Evolutionary conservation across 768 basidiomycete species (phyloP).

Genomic region (Trametes coccinea): DNA sequence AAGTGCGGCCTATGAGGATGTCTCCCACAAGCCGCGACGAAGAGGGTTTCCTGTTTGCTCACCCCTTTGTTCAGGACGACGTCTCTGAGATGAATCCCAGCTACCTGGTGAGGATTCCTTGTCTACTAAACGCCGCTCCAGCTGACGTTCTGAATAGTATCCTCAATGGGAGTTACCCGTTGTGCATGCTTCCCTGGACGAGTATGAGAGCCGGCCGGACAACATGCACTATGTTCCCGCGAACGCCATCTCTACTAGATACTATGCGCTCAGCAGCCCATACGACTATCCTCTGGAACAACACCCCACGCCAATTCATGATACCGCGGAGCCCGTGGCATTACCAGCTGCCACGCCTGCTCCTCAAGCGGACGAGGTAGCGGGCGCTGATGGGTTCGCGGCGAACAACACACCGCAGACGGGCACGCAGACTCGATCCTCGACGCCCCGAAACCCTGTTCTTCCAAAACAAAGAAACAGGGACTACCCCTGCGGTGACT

Average conservation of each 20-base stretch:
- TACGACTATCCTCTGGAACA: neutral
- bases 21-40: no score
- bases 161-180: neutral
- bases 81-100: no score
- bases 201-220: neutral
- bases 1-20: no score
- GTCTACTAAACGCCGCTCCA: no score
- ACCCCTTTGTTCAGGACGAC: no score
- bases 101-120: no score
- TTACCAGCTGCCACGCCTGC: neutral
- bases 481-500: constrained; percentile 23
- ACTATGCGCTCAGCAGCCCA: constrained; percentile 16
- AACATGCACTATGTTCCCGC: constrained; percentile 13
- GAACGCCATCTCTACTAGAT: constrained; percentile 10
- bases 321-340: neutral
- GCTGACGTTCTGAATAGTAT: neutral
- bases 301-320: neutral
- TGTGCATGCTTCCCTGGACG: neutral
- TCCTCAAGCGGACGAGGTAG: neutral
- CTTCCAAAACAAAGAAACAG: constrained; percentile 26
- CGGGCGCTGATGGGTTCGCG: neutral
- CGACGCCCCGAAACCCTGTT: constrained; percentile 9
- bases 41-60: no score
- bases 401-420: neutral
- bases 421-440: neutral